phyloP scores from a whole-genome alignment of 2,329 filamentous ascomycete genomes.

The Phoma sp. region DNA sequence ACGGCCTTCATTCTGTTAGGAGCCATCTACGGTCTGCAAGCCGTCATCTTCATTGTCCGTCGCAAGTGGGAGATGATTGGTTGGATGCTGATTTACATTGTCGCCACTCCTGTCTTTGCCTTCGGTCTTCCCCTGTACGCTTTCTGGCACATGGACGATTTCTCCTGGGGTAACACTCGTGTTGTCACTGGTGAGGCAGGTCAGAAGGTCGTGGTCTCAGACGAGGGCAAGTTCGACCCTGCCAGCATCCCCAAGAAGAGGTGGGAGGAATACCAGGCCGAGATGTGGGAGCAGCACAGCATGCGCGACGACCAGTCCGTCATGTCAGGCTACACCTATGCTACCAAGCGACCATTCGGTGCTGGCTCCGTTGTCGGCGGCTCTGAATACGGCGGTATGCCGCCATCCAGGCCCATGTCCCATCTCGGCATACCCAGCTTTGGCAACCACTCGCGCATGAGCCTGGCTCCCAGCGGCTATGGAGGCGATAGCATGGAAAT shows the following conservation, averaged over 20 bases:
- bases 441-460: slow-evolving; percentile 48
- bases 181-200: slow-evolving; percentile 93
- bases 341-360: slow-evolving; percentile 74
- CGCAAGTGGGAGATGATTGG: slow-evolving; percentile 99
- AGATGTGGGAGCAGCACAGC: slow-evolving; percentile 97
- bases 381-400: slow-evolving; percentile 67
- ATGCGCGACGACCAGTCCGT: slow-evolving; percentile 82
- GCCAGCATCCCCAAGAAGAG: slow-evolving; percentile 92
- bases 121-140: slow-evolving; percentile 89
- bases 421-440: slow-evolving; percentile 64
- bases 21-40: slow-evolving; percentile 97
- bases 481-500: slow-evolving; percentile 66
- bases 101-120: slow-evolving; percentile 90
- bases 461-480: slow-evolving; percentile 65
- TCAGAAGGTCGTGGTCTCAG: slow-evolving; percentile 88
- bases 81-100: slow-evolving; percentile 96
- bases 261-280: slow-evolving; percentile 98
- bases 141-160: slow-evolving; percentile 99
- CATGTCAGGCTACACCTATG: slow-evolving; percentile 92
- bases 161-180: slow-evolving; percentile 99
- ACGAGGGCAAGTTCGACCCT: slow-evolving; percentile 98
- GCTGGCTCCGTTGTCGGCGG: slow-evolving; percentile 46
- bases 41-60: slow-evolving; percentile 93
- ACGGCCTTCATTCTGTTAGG: slow-evolving; percentile 89
- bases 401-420: slow-evolving; percentile 62